These are phyloP conservation scores for Glycine latifolia DNA, from an alignment of 306 rosid genomes.

Conservation along the genomic window DNA sequence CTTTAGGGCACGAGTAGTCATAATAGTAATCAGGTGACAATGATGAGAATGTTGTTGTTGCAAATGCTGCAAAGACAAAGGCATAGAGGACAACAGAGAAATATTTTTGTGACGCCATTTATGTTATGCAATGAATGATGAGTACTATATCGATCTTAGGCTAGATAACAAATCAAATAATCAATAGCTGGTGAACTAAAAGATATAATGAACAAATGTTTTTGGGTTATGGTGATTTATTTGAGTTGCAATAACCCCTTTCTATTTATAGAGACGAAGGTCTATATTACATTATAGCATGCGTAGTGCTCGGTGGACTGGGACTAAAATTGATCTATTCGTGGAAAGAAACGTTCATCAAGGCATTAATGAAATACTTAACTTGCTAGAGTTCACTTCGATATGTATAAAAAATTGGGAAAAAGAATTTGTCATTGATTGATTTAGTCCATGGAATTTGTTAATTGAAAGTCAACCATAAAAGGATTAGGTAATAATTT, in stretches of 20 bases:
- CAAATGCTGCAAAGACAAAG: slow-evolving; percentile 24
- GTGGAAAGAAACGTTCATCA: slow-evolving; percentile 33
- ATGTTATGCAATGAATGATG: not conserved
- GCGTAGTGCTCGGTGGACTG: slow-evolving; percentile 21
- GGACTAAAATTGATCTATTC: slow-evolving; percentile 40
- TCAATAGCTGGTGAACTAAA: not conserved
- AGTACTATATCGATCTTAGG: not conserved
- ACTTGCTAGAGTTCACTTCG: not conserved
- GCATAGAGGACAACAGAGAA: slow-evolving; percentile 4
- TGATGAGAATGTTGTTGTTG: slow-evolving; percentile 35
- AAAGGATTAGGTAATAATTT: not conserved
- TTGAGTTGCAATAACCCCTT: slow-evolving; percentile 3
- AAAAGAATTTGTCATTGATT: slow-evolving; percentile 33
- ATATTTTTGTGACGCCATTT: slow-evolving; percentile 33
- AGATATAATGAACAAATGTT: not conserved
- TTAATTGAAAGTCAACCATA: slow-evolving; percentile 5
- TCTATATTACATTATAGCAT: not conserved
- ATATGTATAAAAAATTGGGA: slow-evolving; percentile 10
- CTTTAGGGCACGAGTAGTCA: slow-evolving; percentile 46
- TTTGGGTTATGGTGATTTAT: not conserved
- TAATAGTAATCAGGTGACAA: slow-evolving; percentile 53
- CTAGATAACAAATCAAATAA: not conserved
- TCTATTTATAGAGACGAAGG: slow-evolving; percentile 41
- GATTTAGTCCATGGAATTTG: slow-evolving; percentile 38
- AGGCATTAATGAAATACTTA: not conserved